These are phyloP conservation scores for Chenopodium quinoa DNA, from an alignment of 148 eudicot species.

Conservation along the genomic window DNA sequence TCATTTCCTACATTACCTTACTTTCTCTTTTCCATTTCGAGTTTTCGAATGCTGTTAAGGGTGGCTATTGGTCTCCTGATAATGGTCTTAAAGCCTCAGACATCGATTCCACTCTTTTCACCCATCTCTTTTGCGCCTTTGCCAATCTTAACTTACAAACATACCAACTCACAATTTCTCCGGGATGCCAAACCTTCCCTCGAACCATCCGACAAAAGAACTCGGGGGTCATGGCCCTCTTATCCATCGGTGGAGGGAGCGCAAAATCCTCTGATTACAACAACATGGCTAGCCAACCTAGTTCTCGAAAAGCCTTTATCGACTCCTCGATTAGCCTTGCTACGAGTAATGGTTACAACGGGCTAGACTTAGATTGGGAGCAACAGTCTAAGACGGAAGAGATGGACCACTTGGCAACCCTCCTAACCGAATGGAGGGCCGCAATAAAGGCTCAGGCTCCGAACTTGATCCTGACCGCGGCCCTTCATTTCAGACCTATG, in stretches of 20 bases:
- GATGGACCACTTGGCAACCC: constrained; percentile 43
- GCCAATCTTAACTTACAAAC: constrained; percentile 42
- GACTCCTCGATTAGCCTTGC: constrained; percentile 50
- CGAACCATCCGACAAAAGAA: constrained; percentile 35
- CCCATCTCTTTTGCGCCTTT: constrained; percentile 71
- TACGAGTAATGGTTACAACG: constrained; percentile 35
- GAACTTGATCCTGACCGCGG: constrained; percentile 46
- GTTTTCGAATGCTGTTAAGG: constrained; percentile 26
- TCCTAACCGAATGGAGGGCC: constrained; percentile 50
- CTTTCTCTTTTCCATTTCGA: not conserved
- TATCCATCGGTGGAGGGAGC: constrained; percentile 58
- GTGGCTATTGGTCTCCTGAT: constrained; percentile 57
- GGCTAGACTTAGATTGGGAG: constrained; percentile 72
- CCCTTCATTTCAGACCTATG: constrained; percentile 28
- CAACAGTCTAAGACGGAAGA: constrained; percentile 24
- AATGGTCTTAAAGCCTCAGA: constrained; percentile 34
- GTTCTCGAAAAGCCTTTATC: constrained; percentile 45
- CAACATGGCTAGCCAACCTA: constrained; percentile 42
- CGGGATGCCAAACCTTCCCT: constrained; percentile 43
- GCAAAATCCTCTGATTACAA: not conserved
- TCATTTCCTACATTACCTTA: not conserved
- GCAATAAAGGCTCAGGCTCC: constrained; percentile 31
- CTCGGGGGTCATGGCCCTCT: constrained; percentile 42
- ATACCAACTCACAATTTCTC: constrained; percentile 31
- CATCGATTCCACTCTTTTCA: constrained; percentile 65